A percentile compares a stretch with the other conserved stretches of the same genome.
phyloP scores from a whole-genome alignment of 495 filamentous ascomycete species.

The Bryoglossum gracile region DNA sequence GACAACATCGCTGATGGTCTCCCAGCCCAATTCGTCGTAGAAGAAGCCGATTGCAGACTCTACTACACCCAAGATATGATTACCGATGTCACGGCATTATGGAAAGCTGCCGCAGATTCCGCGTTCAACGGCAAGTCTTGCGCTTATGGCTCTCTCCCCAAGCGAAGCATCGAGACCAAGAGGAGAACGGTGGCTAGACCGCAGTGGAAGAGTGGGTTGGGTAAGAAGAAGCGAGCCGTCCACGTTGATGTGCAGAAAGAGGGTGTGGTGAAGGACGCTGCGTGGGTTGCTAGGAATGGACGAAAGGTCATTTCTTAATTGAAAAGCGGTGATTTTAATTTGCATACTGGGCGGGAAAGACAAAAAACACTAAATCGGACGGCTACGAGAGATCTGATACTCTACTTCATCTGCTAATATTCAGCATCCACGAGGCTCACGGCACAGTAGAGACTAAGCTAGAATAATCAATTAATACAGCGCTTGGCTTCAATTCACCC shows the following conservation, averaged over 20 bases:
- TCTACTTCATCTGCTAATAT: too few relatives aligned
- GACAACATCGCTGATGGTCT: conserved; percentile 29
- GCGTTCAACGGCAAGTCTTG: conserved; percentile 17
- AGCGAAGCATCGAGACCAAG: neutral
- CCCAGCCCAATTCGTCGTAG: conserved; percentile 20
- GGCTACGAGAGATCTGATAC: too few relatives aligned
- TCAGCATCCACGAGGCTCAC: too few relatives aligned
- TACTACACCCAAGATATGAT: conserved; percentile 21
- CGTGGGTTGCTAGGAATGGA: neutral
- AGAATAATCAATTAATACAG: too few relatives aligned
- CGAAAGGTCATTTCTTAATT: neutral
- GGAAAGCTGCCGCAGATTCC: conserved; percentile 19
- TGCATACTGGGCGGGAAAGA: too few relatives aligned
- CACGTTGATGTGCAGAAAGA: neutral
- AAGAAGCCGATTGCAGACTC: conserved; percentile 22
- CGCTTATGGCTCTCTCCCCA: conserved; percentile 2
- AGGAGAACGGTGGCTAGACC: neutral
- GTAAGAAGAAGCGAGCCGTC: neutral
- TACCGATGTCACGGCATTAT: conserved; percentile 16
- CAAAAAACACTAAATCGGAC: too few relatives aligned
- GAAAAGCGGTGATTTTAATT: too few relatives aligned
- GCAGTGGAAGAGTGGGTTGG: neutral
- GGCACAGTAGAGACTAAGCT: too few relatives aligned
- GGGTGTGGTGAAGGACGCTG: neutral
- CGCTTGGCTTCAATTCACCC: too few relatives aligned